Base-by-base conservation (phyloP, 2,329 filamentous ascomycete genomes). In the Ascochyta clinopodiicola region DNA sequence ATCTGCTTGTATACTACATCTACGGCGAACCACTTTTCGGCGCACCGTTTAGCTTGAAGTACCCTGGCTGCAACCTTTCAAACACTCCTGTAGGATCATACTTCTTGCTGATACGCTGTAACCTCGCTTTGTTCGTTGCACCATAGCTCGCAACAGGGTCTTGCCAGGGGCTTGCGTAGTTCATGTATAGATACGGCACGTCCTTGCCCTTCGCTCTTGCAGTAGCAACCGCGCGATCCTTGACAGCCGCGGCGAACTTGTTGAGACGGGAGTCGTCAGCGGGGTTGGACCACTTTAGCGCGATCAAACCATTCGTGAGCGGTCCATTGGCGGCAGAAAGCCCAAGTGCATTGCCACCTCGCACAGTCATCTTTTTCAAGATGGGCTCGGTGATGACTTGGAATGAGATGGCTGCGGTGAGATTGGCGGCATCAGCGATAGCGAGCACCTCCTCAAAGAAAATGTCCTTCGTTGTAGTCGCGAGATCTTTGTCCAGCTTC, bases 121-220 rank as follows among this genome's bases (percentile, higher is more conserved):
- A n/a, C 13, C 52, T 66, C 27, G 63, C 57, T 37, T 70, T 51
- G 44, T 79, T 81, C 1, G 58, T 62, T 15, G 62, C 27, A 0
- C 79, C 79, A 56, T 82, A 82, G 10, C 76, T 69, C 10, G 65
- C 62, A 40, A 81, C 57, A 0, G 77, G 71, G 56, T 78, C 72
- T 55, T 81, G 78, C 54, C 67, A 77, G 47, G 71, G 68, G 44
- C 71, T 75, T 9, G 75, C 80, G 56, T 82, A 81, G 59, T 81
- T 81, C 75, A 81, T 77, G 63, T 81, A 82, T 25, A 80, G 45
- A 48, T 75, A 61, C 2, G 54, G 35, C 22, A 34, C 35, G 4
- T 47, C 25, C 24, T 58, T 59, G 27, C 54, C 61, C 10, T 35
- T 35, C 0, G 45, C 55, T 15, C 56, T 54, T 1, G 60, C 61